These are phyloP conservation scores for Juglanconis sp. DNA, from an alignment of 2,329 filamentous ascomycete species.

Conservation along the genomic window DNA sequence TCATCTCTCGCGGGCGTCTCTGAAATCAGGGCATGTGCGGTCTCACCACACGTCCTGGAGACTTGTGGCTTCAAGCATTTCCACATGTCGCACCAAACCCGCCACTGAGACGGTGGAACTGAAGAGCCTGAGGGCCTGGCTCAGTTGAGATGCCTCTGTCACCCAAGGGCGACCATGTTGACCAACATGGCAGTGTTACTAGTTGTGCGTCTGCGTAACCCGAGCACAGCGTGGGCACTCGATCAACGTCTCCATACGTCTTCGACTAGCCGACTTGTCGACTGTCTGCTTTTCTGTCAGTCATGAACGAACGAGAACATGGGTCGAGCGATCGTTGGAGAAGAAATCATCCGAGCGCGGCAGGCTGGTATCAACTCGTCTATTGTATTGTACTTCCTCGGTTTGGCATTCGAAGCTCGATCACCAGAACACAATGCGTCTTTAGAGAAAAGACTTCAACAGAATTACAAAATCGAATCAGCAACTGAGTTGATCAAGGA, in stretches of 20 bases:
- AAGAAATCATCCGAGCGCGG: background rate
- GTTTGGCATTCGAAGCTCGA: background rate
- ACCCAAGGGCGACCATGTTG: background rate
- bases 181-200: too few relatives aligned
- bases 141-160: background rate
- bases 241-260: constrained; percentile 6
- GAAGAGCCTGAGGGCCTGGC: background rate
- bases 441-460: constrained; percentile 2
- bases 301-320: background rate
- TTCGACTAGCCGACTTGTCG: background rate
- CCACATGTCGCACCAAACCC: constrained; percentile 8
- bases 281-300: constrained; percentile 2
- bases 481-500: constrained; percentile 10
- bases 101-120: background rate
- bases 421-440: background rate
- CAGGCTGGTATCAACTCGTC: background rate
- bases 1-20: background rate
- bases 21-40: background rate
- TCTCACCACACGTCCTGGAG: background rate
- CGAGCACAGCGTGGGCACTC: background rate
- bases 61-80: background rate
- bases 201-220: constrained; percentile 1
- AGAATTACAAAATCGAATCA: constrained; percentile 5
- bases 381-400: constrained; percentile 1
- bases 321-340: background rate